Percentiles rank a stretch among this genome's conserved stretches.
phyloP scores from a whole-genome alignment of 768 basidiomycete species.

The Chalciporus piperatus region DNA sequence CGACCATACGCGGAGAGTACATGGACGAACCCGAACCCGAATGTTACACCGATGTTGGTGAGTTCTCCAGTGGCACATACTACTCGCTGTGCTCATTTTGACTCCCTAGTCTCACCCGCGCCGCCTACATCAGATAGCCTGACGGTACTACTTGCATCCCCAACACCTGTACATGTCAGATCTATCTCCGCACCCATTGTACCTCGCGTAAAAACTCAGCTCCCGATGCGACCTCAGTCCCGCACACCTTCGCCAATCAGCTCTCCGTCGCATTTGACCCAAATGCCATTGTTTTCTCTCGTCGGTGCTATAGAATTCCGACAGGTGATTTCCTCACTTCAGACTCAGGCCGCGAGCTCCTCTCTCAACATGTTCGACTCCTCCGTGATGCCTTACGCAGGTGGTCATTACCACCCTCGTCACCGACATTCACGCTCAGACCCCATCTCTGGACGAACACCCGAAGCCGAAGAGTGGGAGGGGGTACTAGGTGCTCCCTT shows the following conservation, averaged over 20 bases:
- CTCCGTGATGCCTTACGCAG: constrained; percentile 66
- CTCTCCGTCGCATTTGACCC: constrained; percentile 36
- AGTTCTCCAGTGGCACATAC: constrained; percentile 17
- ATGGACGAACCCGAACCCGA: constrained; percentile 42
- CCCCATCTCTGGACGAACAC: constrained; percentile 30
- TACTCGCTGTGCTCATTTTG: constrained; percentile 4
- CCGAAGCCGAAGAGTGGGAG: constrained; percentile 50
- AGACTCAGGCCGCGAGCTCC: constrained; percentile 59
- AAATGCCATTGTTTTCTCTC: constrained; percentile 84
- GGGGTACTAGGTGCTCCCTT: constrained; percentile 48
- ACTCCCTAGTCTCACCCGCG: constrained; percentile 8
- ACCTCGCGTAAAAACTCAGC: constrained; percentile 39
- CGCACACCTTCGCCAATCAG: constrained; percentile 52
- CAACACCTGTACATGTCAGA: constrained; percentile 38
- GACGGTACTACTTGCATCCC: constrained; percentile 25
- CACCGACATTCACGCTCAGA: constrained; percentile 26
- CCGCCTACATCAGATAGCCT: constrained; percentile 6
- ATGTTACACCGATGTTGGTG: constrained; percentile 66
- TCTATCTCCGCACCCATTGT: constrained; percentile 35
- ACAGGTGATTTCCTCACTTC: constrained; percentile 80
- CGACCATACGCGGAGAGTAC: constrained; percentile 57
- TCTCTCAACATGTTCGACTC: constrained; percentile 66
- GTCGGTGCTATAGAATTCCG: constrained; percentile 96
- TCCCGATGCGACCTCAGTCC: constrained; percentile 39
- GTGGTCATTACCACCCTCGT: constrained; percentile 65